These are phyloP conservation scores for Metarhizium sp. DNA, from an alignment of 2,329 filamentous ascomycete genomes.

Conservation along the genomic window DNA sequence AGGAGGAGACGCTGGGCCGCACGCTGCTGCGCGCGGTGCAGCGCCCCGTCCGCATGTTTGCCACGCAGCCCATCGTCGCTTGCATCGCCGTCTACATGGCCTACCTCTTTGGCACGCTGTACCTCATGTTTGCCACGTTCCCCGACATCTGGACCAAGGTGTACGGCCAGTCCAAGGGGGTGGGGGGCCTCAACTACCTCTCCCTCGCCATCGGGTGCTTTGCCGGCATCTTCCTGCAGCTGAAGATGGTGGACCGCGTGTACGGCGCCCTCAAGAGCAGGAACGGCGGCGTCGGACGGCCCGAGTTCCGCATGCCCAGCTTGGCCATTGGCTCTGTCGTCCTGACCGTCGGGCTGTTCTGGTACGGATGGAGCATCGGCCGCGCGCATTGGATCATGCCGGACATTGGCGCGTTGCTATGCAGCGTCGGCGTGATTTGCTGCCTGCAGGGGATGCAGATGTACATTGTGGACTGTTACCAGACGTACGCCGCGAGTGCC, in stretches of 20 bases:
- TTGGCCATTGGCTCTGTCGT: slow-evolving; percentile 21
- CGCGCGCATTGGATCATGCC: slow-evolving; percentile 4
- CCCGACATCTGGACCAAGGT: slow-evolving; percentile 32
- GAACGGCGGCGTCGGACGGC: too few species aligned
- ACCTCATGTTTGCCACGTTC: slow-evolving; percentile 41
- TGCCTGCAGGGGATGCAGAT: slow-evolving; percentile 4
- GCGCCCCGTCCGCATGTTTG: slow-evolving; percentile 35
- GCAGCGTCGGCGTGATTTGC: slow-evolving; percentile 1
- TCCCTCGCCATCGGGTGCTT: too few species aligned
- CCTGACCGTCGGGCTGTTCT: slow-evolving; percentile 56
- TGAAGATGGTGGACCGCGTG: too few species aligned
- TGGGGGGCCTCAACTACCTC: slow-evolving; percentile 30
- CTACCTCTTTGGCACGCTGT: slow-evolving; percentile 40
- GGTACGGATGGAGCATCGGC: slow-evolving; percentile 51
- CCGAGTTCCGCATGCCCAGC: slow-evolving; percentile 8
- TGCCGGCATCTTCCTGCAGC: too few species aligned
- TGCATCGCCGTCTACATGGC: slow-evolving; percentile 36
- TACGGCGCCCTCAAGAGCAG: too few species aligned
- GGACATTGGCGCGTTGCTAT: neutral
- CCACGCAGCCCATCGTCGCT: slow-evolving; percentile 37
- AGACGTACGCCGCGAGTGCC: slow-evolving; percentile 11
- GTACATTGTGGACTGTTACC: slow-evolving; percentile 10
- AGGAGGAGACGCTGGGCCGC: neutral
- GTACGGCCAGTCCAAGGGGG: slow-evolving; percentile 33
- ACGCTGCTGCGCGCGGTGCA: slow-evolving; percentile 19